A percentile compares a stretch with the other conserved stretches of the same genome.
phyloP scores from a whole-genome alignment of 805 yeast genomes.

The Lipomyces yamanashiensis region DNA sequence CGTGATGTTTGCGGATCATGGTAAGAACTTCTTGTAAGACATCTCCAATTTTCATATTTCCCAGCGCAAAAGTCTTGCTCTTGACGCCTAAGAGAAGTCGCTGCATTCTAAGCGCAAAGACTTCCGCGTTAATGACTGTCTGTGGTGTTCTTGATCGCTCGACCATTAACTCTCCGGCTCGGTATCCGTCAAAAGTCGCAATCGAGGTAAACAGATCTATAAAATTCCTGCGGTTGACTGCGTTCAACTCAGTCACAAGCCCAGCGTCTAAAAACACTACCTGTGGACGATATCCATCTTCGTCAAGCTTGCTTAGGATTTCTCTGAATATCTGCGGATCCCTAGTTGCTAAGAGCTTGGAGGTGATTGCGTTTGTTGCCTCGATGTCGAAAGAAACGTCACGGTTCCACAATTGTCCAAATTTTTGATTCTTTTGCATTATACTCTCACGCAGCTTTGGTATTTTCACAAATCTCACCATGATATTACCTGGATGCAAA shows the following conservation, averaged over 20 bases:
- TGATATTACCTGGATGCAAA: constrained; percentile 94
- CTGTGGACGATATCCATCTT: constrained; percentile 75
- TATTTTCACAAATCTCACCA: constrained; percentile 68
- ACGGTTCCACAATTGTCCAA: constrained; percentile 24
- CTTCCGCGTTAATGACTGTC: constrained; percentile 80
- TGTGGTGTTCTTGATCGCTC: constrained; percentile 95
- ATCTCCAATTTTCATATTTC: constrained; percentile 90
- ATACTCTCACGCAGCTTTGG: constrained; percentile 33
- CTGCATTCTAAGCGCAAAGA: constrained; percentile 87
- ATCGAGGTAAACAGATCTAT: constrained; percentile 86
- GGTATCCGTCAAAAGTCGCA: constrained; percentile 89
- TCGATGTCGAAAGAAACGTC: constrained; percentile 35
- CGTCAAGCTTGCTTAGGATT: constrained; percentile 53
- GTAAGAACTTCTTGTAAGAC: constrained; percentile 80
- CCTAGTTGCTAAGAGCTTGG: constrained; percentile 37
- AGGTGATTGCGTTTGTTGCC: constrained; percentile 39
- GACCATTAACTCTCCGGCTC: constrained; percentile 94
- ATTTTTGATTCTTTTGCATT: background rate
- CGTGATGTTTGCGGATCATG: constrained; percentile 94
- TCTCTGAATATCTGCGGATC: constrained; percentile 30
- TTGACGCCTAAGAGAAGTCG: constrained; percentile 79
- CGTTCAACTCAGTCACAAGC: constrained; percentile 84
- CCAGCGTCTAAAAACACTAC: constrained; percentile 93
- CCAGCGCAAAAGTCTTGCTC: constrained; percentile 86
- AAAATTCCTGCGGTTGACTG: constrained; percentile 77